Evolutionary conservation across 2,329 filamentous ascomycete species (phyloP), one percentile per base, ranked within the genome.

Genomic region (Rutstroemia sp.): DNA sequence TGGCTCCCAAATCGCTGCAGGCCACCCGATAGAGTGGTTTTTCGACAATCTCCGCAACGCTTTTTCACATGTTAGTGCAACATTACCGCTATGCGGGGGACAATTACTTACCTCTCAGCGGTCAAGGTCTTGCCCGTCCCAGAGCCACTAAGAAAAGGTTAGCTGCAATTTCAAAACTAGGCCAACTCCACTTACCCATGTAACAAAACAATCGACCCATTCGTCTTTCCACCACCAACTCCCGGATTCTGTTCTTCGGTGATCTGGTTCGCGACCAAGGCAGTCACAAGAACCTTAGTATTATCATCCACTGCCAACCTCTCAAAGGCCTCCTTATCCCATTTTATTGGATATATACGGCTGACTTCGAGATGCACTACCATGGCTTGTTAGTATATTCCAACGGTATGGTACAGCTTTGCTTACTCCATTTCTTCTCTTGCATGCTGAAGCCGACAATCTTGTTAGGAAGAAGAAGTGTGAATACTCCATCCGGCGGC

Each of bases 371-470:
- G 54, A 37, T 56, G 9, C n/a, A 42, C 54, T 56, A 17, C 12
- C 1, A 5, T 21, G 12, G 1, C 9, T 16, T 8, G 25, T 56
- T 56, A 56, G 54, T 17, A 56, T 23, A 39, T 3, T 23, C n/a
- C 16, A 7, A 7, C 17, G 12, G 12, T 2, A 25, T 9, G 19
- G 14, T 5, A 17, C 23, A 9, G 4, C 21, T 7, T n/a, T 34
- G 47, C 54, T 21, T 21, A 56, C 54, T 42, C 54, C 48, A 56
- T 56, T 30, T 52, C 42, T 56, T 56, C 27, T 56, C 42, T 4
- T 51, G 30, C 2, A 56, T 56, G 16, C 48, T 56, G 19, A 56
- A 56, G 9, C 54, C 54, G 14, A 52, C 17, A 4, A 56, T 47
- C 8, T 17, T 46, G 10, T 17, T 47, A 9, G 54, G 54, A 19